Base-by-base conservation (phyloP, 495 filamentous ascomycete species). In the Entonaema liquescens region DNA sequence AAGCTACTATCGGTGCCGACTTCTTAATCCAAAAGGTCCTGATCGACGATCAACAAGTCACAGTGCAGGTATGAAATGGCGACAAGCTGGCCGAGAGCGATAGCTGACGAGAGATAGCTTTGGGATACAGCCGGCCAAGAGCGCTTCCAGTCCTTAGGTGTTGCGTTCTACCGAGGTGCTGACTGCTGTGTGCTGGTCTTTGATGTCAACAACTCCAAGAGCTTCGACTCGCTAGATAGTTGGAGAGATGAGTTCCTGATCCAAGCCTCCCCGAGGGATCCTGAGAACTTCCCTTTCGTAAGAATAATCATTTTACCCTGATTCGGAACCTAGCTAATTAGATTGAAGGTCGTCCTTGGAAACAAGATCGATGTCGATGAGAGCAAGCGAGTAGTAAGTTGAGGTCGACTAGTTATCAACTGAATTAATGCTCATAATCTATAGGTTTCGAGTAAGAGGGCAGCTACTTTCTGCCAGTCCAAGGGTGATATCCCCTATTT, bases 301-400 rank as follows among this genome's bases (percentile, higher is more conserved):
- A 81, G 91, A 83, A 54, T 21, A 38, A 28, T 35, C 23, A 5
- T 17, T 15, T 15, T 36, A 17, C 0, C 38, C 17, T 4, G 35
- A 59, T 19, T 21, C 9, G 15, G 65, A 53, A 40, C 6, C 1
- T 17, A 9, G 33, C 67, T 78, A 53, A 68, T 42, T 12, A 19
- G 8, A 21, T 56, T 36, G 31, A 49, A 67, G 56, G 50, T 68
- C 12, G 67, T 98, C 23, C 88, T 99, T 57, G 95, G 96, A 35
- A 99, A 99, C 84, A 99, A 99, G 86, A 96, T 98, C 76, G 95
- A 99, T 85, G 91, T 97, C 36, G 94, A 98, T 77, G 95, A 99
- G 82, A 96, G 90, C 86, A 98, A 97, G 86, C 86, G 95, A 73
- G 93, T 95, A 85, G 89, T 90, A 77, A 68, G 86, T 83, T 19